These are phyloP conservation scores for Forsythia viridissima DNA, from an alignment of 257 asterid species.

Conservation along the genomic window DNA sequence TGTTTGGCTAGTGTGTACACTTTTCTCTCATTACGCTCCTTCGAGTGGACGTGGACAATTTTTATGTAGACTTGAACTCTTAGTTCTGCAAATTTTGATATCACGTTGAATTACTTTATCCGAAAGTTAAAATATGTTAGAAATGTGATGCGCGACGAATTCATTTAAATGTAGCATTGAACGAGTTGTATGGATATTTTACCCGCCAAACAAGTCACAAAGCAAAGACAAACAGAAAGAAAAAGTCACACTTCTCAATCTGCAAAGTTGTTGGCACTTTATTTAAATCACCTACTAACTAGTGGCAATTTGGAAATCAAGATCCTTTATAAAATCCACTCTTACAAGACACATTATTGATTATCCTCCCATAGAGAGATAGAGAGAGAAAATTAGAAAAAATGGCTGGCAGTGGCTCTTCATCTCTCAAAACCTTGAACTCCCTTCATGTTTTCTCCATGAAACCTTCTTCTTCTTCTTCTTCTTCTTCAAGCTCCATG, in stretches of 20 bases:
- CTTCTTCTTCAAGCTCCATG: slow-evolving; percentile 54
- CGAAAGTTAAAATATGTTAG: too few relatives aligned
- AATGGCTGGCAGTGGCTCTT: slow-evolving; percentile 32
- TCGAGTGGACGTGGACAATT: too few relatives aligned
- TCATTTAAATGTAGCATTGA: too few relatives aligned
- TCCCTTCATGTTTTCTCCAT: slow-evolving; percentile 46
- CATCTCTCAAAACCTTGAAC: slow-evolving; percentile 45
- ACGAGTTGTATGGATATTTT: neutral
- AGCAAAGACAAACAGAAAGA: slow-evolving; percentile 24
- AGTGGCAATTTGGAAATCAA: slow-evolving; percentile 54
- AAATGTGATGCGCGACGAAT: too few relatives aligned
- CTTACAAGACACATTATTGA: slow-evolving; percentile 27
- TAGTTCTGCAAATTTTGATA: too few relatives aligned
- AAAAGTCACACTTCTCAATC: slow-evolving; percentile 36
- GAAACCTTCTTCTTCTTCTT: slow-evolving; percentile 33
- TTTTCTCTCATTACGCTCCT: neutral
- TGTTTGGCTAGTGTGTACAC: neutral
- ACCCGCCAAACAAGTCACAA: slow-evolving; percentile 11
- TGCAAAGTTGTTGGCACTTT: slow-evolving; percentile 64
- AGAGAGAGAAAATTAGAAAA: slow-evolving; percentile 9
- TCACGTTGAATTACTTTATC: too few relatives aligned
- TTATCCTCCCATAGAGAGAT: neutral
- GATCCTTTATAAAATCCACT: slow-evolving; percentile 58
- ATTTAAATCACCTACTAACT: slow-evolving; percentile 58
- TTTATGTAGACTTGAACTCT: too few relatives aligned